phyloP scores from a whole-genome alignment of 2,329 filamentous ascomycete genomes.

The Dactylellina haptotyla region DNA sequence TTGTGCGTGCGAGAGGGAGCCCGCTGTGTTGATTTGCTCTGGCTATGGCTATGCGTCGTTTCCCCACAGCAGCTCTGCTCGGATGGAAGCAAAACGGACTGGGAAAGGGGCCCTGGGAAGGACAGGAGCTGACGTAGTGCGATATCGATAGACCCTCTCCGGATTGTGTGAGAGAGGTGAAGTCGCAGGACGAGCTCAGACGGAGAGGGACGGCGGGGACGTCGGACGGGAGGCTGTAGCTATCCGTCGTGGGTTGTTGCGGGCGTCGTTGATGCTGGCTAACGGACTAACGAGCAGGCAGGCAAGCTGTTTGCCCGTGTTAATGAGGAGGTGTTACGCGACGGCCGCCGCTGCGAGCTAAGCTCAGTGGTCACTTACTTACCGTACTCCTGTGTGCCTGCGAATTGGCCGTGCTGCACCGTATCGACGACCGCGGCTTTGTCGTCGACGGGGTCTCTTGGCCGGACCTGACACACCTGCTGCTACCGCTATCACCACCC shows the following conservation, averaged over 20 bases:
- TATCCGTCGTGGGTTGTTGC: slow-evolving; percentile 48
- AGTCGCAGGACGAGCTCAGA: slow-evolving; percentile 6
- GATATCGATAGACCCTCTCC: neutral
- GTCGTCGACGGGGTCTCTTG: too few relatives aligned
- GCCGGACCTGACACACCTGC: too few relatives aligned
- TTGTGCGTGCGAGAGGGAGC: slow-evolving; percentile 28
- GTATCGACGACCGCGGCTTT: too few relatives aligned
- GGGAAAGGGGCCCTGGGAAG: neutral
- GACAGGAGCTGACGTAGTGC: neutral
- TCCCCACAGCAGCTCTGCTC: slow-evolving; percentile 14
- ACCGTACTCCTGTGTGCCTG: too few relatives aligned
- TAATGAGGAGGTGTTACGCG: slow-evolving; percentile 19
- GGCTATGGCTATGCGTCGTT: too few relatives aligned
- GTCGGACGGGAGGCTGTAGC: slow-evolving; percentile 8
- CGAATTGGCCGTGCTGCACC: too few relatives aligned
- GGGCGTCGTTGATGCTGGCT: slow-evolving; percentile 34
- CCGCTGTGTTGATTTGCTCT: slow-evolving; percentile 22
- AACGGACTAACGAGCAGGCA: too few relatives aligned
- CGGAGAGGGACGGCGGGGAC: neutral
- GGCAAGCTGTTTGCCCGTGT: slow-evolving; percentile 21
- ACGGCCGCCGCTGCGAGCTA: too few relatives aligned
- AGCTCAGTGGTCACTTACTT: too few relatives aligned
- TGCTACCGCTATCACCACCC: too few relatives aligned
- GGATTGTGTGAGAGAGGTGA: neutral
- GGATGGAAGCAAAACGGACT: neutral